A percentile compares a stretch with the other conserved stretches of the same genome.
These are phyloP conservation scores for Penicillium sclerotigenum DNA, from an alignment of 2,329 filamentous ascomycete species.

Conservation along the genomic window DNA sequence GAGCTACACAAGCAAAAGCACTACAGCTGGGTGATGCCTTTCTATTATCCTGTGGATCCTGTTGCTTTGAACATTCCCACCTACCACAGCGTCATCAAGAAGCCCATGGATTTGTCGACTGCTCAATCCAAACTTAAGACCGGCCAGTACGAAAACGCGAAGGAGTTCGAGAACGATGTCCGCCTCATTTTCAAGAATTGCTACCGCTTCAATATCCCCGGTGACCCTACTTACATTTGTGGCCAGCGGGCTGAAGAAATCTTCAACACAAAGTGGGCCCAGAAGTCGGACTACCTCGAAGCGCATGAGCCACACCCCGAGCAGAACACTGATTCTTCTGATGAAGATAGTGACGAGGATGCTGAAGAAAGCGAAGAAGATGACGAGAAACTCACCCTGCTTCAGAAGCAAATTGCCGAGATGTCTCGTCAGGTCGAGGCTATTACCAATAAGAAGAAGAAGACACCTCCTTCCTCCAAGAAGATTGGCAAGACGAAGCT, in stretches of 20 bases:
- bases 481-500: constrained; percentile 38
- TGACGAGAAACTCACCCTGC: constrained; percentile 60
- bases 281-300: constrained; percentile 77
- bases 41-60: constrained; percentile 82
- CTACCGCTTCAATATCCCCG: constrained; percentile 82
- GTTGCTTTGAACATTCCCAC: constrained; percentile 90
- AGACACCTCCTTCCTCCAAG: constrained; percentile 52
- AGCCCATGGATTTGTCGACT: constrained; percentile 92
- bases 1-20: constrained; percentile 77
- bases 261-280: constrained; percentile 71
- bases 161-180: constrained; percentile 83
- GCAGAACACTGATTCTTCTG: constrained; percentile 60
- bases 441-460: constrained; percentile 59
- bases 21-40: constrained; percentile 65
- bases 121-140: constrained; percentile 71
- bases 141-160: constrained; percentile 75
- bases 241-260: constrained; percentile 71
- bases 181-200: constrained; percentile 85
- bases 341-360: constrained; percentile 71
- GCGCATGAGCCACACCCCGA: constrained; percentile 67
- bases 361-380: constrained; percentile 64
- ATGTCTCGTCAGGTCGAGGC: constrained; percentile 65
- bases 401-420: constrained; percentile 70
- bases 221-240: constrained; percentile 68
- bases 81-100: constrained; percentile 92